Evolutionary conservation across 2,329 filamentous ascomycete species (phyloP), one percentile per base, ranked within the genome.

Genomic region (Aspergillus sp.): DNA sequence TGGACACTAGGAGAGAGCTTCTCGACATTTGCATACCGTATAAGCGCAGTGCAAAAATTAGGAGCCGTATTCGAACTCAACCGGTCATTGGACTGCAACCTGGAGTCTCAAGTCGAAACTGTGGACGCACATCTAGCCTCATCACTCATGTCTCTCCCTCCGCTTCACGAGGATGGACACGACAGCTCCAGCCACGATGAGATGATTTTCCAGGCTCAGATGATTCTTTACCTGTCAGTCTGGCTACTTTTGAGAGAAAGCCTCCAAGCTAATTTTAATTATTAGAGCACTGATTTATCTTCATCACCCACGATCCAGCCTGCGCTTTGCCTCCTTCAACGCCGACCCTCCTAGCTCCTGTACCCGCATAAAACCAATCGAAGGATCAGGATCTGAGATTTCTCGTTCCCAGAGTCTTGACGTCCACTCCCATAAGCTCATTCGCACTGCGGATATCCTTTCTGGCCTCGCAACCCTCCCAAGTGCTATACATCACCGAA

Each of bases 21-120:
- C 30, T 93, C 90, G 0, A 93, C 91, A 0, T 93, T 89, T 70
- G 82, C 89, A 1, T 93, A 93, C 71, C 86, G 90, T 13, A 87
- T 96, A 54, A 86, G 90, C 39, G 89, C 90, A 1, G 84, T 87
- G 13, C 83, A 87, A 2, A 90, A 91, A 60, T 77, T 96, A 0
- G 89, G 88, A 5, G 83, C 85, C 60, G 87, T 93, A 59, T 85
- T 95, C 53, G 56, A 67, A 47, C 46, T 73, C 7, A 68, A 65
- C 33, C 61, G 54, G n/a, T 62, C 60, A 5, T 53, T 64, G 3
- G 64, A 68, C 22, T 48, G 61, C 11, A 59, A 65, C 15, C 59
- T 61, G 1, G 69, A 70, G 30, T 49, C 59, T 4, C 66, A 70
- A 19, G 62, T 79, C 34, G 77, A 82, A 19, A 79, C 81, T n/a